Percentiles rank a stretch among this genome's conserved stretches.
Conservation (phyloP, 2,329 filamentous ascomycete species). For the Colletotrichum abscissum region DNA sequence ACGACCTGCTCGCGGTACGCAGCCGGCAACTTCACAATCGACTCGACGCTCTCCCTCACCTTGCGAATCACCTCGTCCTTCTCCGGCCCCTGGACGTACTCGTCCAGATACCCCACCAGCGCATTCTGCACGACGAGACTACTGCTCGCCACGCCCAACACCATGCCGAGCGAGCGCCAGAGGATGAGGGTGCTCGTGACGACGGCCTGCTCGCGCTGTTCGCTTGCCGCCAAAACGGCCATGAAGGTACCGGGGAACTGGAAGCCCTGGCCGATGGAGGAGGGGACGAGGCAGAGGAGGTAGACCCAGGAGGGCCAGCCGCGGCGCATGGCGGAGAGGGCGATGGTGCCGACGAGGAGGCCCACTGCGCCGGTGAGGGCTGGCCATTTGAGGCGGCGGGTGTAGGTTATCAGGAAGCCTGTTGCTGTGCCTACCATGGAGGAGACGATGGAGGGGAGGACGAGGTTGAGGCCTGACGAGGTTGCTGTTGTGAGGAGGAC, state of each 20-base stretch:
- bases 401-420: slow-evolving; percentile 71
- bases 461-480: slow-evolving; percentile 77
- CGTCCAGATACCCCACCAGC: slow-evolving; percentile 68
- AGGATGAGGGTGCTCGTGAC: slow-evolving; percentile 77
- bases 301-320: slow-evolving; percentile 64
- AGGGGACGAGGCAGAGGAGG: slow-evolving; percentile 67
- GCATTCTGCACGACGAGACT: slow-evolving; percentile 81
- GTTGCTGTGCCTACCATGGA: slow-evolving; percentile 66
- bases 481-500: slow-evolving; percentile 78
- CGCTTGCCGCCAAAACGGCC: slow-evolving; percentile 68
- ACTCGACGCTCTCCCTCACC: slow-evolving; percentile 66
- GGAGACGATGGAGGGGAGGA: slow-evolving; percentile 69
- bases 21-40: slow-evolving; percentile 56
- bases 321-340: slow-evolving; percentile 61
- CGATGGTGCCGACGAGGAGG: slow-evolving; percentile 61
- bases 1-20: slow-evolving; percentile 66
- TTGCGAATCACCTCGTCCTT: slow-evolving; percentile 65
- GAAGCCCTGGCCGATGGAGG: slow-evolving; percentile 70
- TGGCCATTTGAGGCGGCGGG: slow-evolving; percentile 69
- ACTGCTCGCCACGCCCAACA: slow-evolving; percentile 78
- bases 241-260: slow-evolving; percentile 74
- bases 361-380: slow-evolving; percentile 61
- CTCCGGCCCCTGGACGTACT: slow-evolving; percentile 67
- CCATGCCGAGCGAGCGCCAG: slow-evolving; percentile 77
- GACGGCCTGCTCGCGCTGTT: slow-evolving; percentile 73